Percentiles rank a stretch among this genome's conserved stretches.
Evolutionary conservation across 306 rosid species (phyloP).

Genomic region (Trichosanthes cucumerina): DNA sequence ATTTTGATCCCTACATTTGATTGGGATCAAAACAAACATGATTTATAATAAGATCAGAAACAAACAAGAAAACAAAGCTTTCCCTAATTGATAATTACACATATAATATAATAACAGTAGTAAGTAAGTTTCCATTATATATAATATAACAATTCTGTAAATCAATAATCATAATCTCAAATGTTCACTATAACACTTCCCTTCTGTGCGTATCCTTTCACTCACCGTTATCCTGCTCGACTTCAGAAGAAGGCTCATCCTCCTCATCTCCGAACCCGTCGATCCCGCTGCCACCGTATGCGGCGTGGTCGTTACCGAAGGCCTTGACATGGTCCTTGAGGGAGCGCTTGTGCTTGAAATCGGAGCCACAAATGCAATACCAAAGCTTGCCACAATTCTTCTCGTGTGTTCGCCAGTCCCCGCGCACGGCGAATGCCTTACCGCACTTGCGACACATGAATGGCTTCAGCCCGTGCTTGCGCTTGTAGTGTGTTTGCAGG

Average conservation of each 20-base stretch:
- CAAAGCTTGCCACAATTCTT: constrained; percentile 96
- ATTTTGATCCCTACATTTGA: constrained; percentile 4
- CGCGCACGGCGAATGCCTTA: constrained; percentile 90
- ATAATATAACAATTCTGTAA: neutral
- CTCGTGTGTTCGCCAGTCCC: constrained; percentile 97
- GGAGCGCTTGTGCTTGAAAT: constrained; percentile 91
- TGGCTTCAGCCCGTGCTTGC: constrained; percentile 93
- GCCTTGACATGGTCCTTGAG: constrained; percentile 92
- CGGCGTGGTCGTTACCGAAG: constrained; percentile 83
- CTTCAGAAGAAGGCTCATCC: constrained; percentile 93
- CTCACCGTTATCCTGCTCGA: constrained; percentile 78
- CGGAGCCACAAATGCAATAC: constrained; percentile 94
- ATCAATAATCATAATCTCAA: neutral
- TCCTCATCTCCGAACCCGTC: constrained; percentile 75
- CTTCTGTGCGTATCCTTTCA: constrained; percentile 24
- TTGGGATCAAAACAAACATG: constrained; percentile 2
- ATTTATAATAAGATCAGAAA: neutral
- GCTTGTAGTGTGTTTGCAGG: constrained; percentile 91
- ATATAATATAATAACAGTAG: neutral
- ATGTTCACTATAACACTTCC: neutral
- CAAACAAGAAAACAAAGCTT: neutral
- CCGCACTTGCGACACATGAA: constrained; percentile 95
- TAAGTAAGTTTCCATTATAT: neutral
- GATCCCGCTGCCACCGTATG: constrained; percentile 53
- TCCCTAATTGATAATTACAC: constrained; percentile 9